Evolutionary conservation across 495 filamentous ascomycete species (phyloP).

Genomic region (Penicillium psychrofluorescens): DNA sequence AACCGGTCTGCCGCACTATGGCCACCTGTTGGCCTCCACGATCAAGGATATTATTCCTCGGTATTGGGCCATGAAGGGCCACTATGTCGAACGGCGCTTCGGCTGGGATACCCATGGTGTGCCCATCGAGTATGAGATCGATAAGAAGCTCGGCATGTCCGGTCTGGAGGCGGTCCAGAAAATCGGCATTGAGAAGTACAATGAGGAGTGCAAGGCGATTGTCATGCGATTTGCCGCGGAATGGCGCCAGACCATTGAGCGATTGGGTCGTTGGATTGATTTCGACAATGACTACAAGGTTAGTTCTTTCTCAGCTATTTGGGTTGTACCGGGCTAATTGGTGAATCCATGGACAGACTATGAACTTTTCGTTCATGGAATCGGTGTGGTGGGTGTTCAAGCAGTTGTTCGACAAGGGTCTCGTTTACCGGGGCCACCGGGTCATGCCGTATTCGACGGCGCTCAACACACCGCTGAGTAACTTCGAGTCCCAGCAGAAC

Average conservation of each 20-base stretch:
- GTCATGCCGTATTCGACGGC: slow-evolving; percentile 96
- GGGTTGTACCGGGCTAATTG: neutral
- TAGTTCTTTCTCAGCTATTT: neutral
- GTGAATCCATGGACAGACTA: slow-evolving; percentile 48
- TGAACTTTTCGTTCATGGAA: slow-evolving; percentile 95
- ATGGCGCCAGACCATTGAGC: slow-evolving; percentile 84
- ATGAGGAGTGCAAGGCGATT: slow-evolving; percentile 85
- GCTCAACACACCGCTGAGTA: slow-evolving; percentile 81
- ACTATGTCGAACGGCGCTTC: slow-evolving; percentile 67
- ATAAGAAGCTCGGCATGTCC: slow-evolving; percentile 90
- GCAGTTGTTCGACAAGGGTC: slow-evolving; percentile 79
- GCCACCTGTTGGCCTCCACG: slow-evolving; percentile 89
- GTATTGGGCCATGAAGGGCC: slow-evolving; percentile 97
- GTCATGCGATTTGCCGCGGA: slow-evolving; percentile 89
- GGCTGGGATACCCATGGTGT: slow-evolving; percentile 93
- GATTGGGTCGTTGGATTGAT: slow-evolving; percentile 95
- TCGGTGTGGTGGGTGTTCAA: slow-evolving; percentile 97
- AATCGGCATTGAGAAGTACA: slow-evolving; percentile 86
- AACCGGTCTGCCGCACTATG: slow-evolving; percentile 85
- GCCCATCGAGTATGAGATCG: slow-evolving; percentile 96
- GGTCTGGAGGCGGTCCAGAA: slow-evolving; percentile 82
- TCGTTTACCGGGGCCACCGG: slow-evolving; percentile 80
- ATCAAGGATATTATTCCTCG: slow-evolving; percentile 96
- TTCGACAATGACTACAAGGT: slow-evolving; percentile 98
- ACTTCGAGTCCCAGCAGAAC: slow-evolving; percentile 92